Evolutionary conservation across 2,329 filamentous ascomycete species (phyloP).

Genomic region (Apiospora saccharicola): DNA sequence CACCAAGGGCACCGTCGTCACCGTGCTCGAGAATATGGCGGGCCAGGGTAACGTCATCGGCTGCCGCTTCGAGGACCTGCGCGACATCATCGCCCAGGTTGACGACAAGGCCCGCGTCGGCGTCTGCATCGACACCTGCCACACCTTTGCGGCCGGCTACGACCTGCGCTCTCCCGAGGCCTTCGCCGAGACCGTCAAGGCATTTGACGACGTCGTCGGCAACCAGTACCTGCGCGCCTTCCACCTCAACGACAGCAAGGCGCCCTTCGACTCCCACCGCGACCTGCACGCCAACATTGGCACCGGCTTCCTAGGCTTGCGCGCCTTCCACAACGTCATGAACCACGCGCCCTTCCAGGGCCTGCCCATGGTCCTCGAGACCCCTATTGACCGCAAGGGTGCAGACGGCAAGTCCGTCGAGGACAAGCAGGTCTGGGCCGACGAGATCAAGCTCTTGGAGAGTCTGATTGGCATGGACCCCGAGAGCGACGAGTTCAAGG

Average conservation of each 20-base stretch:
- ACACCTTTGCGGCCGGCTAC: constrained; percentile 93
- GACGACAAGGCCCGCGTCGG: constrained; percentile 85
- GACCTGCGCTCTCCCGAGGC: constrained; percentile 80
- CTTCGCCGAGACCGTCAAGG: constrained; percentile 75
- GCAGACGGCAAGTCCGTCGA: constrained; percentile 72
- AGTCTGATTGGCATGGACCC: constrained; percentile 84
- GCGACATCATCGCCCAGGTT: constrained; percentile 81
- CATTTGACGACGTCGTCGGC: constrained; percentile 82
- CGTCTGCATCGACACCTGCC: constrained; percentile 96
- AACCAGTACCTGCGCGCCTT: constrained; percentile 81
- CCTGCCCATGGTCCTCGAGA: constrained; percentile 93
- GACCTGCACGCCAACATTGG: constrained; percentile 97
- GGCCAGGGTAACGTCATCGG: constrained; percentile 88
- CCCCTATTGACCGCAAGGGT: constrained; percentile 81
- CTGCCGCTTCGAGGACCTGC: constrained; percentile 83
- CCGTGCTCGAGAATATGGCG: constrained; percentile 95
- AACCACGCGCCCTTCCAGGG: constrained; percentile 80
- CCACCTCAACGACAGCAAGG: constrained; percentile 96
- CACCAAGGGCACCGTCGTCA: constrained; percentile 74
- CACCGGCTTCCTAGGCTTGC: constrained; percentile 88
- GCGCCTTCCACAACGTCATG: constrained; percentile 90
- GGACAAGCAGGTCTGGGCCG: constrained; percentile 86
- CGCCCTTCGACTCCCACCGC: constrained; percentile 79
- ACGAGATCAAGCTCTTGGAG: constrained; percentile 95
- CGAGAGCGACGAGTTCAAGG: constrained; percentile 74